Percentiles rank a stretch among this genome's conserved stretches.
Evolutionary conservation across 2,329 filamentous ascomycete species (phyloP).

Genomic region (Teratosphaeria zuluensis): DNA sequence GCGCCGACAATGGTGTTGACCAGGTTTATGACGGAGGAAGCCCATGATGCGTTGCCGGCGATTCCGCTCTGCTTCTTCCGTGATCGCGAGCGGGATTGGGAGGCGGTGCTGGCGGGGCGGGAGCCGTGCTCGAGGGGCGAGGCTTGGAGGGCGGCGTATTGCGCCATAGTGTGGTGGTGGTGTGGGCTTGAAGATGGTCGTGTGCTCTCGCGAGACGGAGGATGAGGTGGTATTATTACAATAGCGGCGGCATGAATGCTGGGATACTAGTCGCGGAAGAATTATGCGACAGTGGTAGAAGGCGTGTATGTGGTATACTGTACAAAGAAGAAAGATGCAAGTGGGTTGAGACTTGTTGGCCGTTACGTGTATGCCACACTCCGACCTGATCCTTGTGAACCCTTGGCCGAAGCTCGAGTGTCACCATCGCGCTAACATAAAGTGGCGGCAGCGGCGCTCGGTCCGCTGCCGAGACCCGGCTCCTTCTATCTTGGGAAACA

Average conservation of each 20-base stretch:
- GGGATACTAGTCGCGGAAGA: neutral
- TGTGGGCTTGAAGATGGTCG: neutral
- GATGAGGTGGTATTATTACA: neutral
- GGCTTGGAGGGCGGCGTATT: constrained; percentile 36
- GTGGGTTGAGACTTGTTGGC: no score
- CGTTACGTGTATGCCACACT: neutral
- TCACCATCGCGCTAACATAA: neutral
- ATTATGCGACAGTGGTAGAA: neutral
- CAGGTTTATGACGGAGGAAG: constrained; percentile 88
- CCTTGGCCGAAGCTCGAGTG: neutral
- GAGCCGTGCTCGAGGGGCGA: constrained; percentile 29
- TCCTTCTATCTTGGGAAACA: neutral
- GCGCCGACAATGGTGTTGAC: constrained; percentile 96
- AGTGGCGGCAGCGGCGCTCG: neutral
- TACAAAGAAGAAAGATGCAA: no score
- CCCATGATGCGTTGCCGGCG: constrained; percentile 70
- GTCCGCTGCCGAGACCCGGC: neutral
- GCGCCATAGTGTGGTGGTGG: constrained; percentile 28
- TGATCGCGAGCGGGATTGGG: constrained; percentile 38
- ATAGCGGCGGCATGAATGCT: neutral
- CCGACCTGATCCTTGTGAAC: neutral
- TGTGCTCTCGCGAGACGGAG: neutral
- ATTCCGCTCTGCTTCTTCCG: constrained; percentile 61
- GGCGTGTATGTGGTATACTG: neutral
- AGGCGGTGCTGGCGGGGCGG: constrained; percentile 26